Evolutionary conservation across 2,329 filamentous ascomycete species (phyloP), one percentile per base, ranked within the genome.

Genomic region (Pseudocercospora crystallina): DNA sequence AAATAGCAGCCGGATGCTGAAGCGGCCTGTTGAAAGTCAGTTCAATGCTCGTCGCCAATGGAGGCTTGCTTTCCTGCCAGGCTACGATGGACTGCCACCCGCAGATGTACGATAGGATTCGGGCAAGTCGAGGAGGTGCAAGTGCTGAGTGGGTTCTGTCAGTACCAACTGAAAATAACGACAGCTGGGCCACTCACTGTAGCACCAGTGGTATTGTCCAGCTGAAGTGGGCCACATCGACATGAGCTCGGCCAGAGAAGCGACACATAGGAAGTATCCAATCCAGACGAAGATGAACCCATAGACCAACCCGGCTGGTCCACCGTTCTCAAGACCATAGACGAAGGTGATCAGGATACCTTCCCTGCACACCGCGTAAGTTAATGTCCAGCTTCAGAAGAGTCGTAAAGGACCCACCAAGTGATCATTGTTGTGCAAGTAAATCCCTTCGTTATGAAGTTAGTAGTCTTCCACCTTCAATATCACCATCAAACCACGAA

Each of bases 221-320:
- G 20, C 20, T 26, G 20, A 26, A 7, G 20, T 26, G 20, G 64
- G 64, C 12, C 61, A 61, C 61, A 68, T 66, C 2, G 58, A 62
- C 5, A 63, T 62, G 56, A 67, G 61, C 47, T 68, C 65, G 2
- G 65, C 61, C 37, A 66, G 34, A 30, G 36, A 57, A 39, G n/a
- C 38, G 39, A 62, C 64, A 7, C 60, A 59, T 20, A 58, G 31
- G 26, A 57, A 58, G 13, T 56, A 26, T 26, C 20, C 20, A 7
- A 26, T 58, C 51, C 59, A 60, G 11, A 67, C 42, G 13, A 55
- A 53, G 5, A 47, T 57, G 54, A 26, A 26, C 7, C 20, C 20
- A 26, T 60, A 67, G 29, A 66, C 51, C 9, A 67, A 43, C 5
- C 64, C 65, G 1, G 58, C 60, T 7, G 57, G 49, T 1, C 64